These are phyloP conservation scores for Fusarium caatingaense DNA, from an alignment of 2,329 filamentous ascomycete genomes.

Conservation along the genomic window DNA sequence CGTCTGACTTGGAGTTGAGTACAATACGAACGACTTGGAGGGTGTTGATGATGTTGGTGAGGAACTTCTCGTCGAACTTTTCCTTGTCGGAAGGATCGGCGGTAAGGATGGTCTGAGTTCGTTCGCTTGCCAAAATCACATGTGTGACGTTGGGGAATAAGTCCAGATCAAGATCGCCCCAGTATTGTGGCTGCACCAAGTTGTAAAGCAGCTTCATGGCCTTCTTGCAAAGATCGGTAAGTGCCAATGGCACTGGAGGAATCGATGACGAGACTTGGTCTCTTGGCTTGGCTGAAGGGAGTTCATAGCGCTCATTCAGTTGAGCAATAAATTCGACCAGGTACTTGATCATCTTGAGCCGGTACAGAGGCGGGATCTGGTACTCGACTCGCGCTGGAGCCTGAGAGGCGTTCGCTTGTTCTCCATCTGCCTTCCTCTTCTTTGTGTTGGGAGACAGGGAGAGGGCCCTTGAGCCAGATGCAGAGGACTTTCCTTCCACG, in stretches of 20 bases:
- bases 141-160: constrained; percentile 92
- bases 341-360: constrained; percentile 90
- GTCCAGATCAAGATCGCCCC: constrained; percentile 92
- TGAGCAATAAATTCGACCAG: constrained; percentile 95
- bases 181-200: constrained; percentile 86
- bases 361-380: constrained; percentile 72
- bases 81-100: constrained; percentile 72
- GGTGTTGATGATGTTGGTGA: constrained; percentile 91
- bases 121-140: constrained; percentile 84
- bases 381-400: constrained; percentile 71
- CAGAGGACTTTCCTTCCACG: constrained; percentile 65
- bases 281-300: constrained; percentile 76
- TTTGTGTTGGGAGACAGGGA: constrained; percentile 78
- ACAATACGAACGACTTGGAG: constrained; percentile 92
- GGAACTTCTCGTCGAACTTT: constrained; percentile 83
- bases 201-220: constrained; percentile 84
- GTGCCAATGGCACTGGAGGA: constrained; percentile 61
- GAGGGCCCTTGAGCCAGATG: constrained; percentile 50
- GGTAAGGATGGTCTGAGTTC: constrained; percentile 70
- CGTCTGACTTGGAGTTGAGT: constrained; percentile 85
- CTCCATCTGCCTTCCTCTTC: constrained; percentile 82
- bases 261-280: constrained; percentile 60
- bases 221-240: constrained; percentile 86
- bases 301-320: constrained; percentile 84
- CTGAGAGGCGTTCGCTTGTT: constrained; percentile 64